Base-by-base conservation (phyloP, 2,329 filamentous ascomycete genomes). In the Pseudogymnoascus sp. region DNA sequence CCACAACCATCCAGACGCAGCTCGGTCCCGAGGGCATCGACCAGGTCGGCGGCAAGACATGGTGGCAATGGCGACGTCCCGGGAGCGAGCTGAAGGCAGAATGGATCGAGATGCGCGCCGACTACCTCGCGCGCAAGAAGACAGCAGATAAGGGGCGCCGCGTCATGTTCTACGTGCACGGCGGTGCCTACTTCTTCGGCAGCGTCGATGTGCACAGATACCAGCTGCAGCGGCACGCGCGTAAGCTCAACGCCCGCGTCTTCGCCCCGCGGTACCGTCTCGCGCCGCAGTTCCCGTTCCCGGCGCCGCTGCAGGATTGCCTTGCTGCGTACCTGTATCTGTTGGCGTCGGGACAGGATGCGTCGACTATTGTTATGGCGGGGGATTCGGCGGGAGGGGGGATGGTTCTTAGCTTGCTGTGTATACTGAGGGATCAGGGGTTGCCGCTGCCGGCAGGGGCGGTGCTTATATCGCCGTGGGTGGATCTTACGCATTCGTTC, bases 151-250 rank as follows among this genome's bases (percentile, higher is more conserved):
- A 81, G 21, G 83, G 83, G 16, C 86, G 86, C 68, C 85, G 92
- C 61, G 86, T 96, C 63, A 96, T 97, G 84, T 78, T 99, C 23
- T 97, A 97, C 75, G 81, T 97, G 21, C 94, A 97, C 71, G 94
- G 94, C 12, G 93, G 93, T 6, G 93, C 90, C 19, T 97, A 96
- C 76, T 99, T 88, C 76, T 97, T 99, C 73, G 93, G 94, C 12
- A 95, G 91, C 69, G 88, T 97, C 38, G 92, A 97, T 72, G 92
- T 96, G 74, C 94, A 97, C 78, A 87, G 94, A n/a, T 97, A 97
- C 76, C 93, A 97, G 80, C 86, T 99, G 81, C 94, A 99, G 75
- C 83, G 93, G 59, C 92, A 97, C 80, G 94, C 94, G 29, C 83
- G 94, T 61, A 97, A 97, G 76, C 81, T 99, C 65, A 92, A 94